These are phyloP conservation scores for Exophiala bonariae DNA, from an alignment of 2,329 filamentous ascomycete genomes.

Conservation along the genomic window DNA sequence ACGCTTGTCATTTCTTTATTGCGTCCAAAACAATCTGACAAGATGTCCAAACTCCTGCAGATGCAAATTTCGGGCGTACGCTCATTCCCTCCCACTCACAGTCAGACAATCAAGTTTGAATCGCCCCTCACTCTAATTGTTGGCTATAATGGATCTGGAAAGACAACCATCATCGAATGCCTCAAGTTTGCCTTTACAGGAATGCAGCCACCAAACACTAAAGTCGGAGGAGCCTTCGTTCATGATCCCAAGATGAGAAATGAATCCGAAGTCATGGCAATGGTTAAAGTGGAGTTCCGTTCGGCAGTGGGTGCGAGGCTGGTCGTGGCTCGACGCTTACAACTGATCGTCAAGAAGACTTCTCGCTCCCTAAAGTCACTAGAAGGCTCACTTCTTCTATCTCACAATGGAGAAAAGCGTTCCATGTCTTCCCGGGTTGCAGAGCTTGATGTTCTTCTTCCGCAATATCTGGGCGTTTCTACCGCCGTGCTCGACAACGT, in stretches of 20 bases:
- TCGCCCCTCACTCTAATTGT: constrained; percentile 94
- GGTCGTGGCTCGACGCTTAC: constrained; percentile 79
- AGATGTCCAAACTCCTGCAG: constrained; percentile 73
- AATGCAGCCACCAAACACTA: constrained; percentile 85
- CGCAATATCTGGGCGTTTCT: constrained; percentile 83
- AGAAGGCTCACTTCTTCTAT: constrained; percentile 73
- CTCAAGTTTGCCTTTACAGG: constrained; percentile 98
- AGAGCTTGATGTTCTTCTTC: constrained; percentile 81
- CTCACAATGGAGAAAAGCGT: constrained; percentile 74
- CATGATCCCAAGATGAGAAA: constrained; percentile 89
- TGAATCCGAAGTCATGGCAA: constrained; percentile 85
- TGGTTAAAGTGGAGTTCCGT: constrained; percentile 86
- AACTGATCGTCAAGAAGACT: constrained; percentile 82
- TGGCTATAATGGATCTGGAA: constrained; percentile 94
- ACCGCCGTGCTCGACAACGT: constrained; percentile 88
- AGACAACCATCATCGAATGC: constrained; percentile 98
- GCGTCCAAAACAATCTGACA: not conserved
- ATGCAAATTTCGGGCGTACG: constrained; percentile 82
- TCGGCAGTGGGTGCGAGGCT: constrained; percentile 76
- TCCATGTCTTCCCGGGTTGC: constrained; percentile 76
- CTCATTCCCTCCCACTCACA: constrained; percentile 75
- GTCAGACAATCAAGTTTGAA: constrained; percentile 82
- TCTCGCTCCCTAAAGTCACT: constrained; percentile 77
- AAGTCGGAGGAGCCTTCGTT: constrained; percentile 82
- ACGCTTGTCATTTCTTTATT: no score